Conservation (phyloP, 129 eudicot species). For the Helianthus tuberosus region DNA sequence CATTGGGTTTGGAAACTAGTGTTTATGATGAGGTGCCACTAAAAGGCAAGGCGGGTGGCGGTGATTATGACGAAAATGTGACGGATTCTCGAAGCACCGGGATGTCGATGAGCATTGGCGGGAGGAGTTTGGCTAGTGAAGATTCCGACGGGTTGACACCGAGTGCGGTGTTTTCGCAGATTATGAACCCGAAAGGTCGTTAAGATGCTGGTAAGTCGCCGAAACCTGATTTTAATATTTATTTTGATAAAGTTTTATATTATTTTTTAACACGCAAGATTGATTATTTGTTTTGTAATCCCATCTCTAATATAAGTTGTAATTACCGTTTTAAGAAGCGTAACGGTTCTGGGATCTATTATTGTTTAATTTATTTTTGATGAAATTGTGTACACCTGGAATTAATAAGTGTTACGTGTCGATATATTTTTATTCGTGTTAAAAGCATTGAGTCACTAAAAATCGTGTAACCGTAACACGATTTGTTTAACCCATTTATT, state of each 20-base stretch:
- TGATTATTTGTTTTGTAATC: constrained; percentile 25
- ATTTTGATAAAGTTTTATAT: constrained; percentile 20
- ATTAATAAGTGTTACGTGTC: too few relatives aligned
- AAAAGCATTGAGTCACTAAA: too few relatives aligned
- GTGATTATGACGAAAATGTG: constrained; percentile 54
- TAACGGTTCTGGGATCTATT: too few relatives aligned
- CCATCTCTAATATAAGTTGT: constrained; percentile 31
- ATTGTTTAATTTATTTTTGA: too few relatives aligned
- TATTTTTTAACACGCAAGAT: constrained; percentile 18
- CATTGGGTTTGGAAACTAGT: constrained; percentile 51
- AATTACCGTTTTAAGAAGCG: too few relatives aligned
- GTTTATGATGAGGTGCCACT: constrained; percentile 35
- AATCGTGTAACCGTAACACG: too few relatives aligned
- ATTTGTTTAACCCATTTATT: too few relatives aligned
- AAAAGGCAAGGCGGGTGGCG: constrained; percentile 56
- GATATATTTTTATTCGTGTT: too few relatives aligned
- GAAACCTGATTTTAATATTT: constrained; percentile 7
- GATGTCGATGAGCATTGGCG: constrained; percentile 88
- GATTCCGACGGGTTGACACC: constrained; percentile 93
- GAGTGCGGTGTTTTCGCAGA: constrained; percentile 94
- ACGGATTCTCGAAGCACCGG: constrained; percentile 83
- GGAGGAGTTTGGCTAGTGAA: constrained; percentile 90
- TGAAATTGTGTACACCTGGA: too few relatives aligned
- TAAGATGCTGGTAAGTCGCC: constrained; percentile 30
- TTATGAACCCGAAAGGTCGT: constrained; percentile 96